Base-by-base conservation (phyloP, 495 filamentous ascomycete genomes). In the Astrothelium subdiscretum region DNA sequence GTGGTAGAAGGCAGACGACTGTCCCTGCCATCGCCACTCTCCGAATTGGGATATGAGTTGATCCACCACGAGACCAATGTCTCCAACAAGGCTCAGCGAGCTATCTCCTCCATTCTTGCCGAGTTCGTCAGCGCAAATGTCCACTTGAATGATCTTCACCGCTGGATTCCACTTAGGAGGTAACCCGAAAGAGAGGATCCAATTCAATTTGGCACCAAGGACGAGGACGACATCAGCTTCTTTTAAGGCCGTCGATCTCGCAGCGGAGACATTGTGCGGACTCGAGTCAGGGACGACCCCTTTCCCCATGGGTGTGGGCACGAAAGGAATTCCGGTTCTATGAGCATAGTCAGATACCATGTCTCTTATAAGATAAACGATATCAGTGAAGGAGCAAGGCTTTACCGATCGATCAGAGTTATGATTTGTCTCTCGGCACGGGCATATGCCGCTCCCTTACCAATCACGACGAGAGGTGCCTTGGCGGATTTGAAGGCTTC, bases 251-350 rank as follows among this genome's bases (percentile, higher is more conserved):
- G 79, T 73, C 40, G 81, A 84, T 59, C 84, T 77, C 4, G 84
- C 81, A 40, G 82, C 78, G n/a, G 83, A 79, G 12, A 72, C 69
- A 66, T 87, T 85, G 31, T 76, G 73, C 0, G 78, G 74, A 65
- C 85, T 81, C 0, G 78, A 79, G 67, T 86, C 83, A 3, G 81
- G 77, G 1, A 85, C 58, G 2, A 85, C 77, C 18, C 84, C 84
- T 67, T 86, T 86, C 3, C 82, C 83, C 79, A 86, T 86, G 3
- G 84, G 85, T 0, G 80, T 83, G 0, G 84, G 82, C 2, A 87
- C 71, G 69, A 86, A 86, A 2, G 81, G 83, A 4, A 87, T 74
- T 20, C 78, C 68, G 2, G 81, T 79, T 54, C 44, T 75, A 67
- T 59, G 72, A 24, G 40, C 5, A 48, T 57, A 62, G 42, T 51